phyloP scores from a whole-genome alignment of 805 yeast species.

The Spathaspora sp. region DNA sequence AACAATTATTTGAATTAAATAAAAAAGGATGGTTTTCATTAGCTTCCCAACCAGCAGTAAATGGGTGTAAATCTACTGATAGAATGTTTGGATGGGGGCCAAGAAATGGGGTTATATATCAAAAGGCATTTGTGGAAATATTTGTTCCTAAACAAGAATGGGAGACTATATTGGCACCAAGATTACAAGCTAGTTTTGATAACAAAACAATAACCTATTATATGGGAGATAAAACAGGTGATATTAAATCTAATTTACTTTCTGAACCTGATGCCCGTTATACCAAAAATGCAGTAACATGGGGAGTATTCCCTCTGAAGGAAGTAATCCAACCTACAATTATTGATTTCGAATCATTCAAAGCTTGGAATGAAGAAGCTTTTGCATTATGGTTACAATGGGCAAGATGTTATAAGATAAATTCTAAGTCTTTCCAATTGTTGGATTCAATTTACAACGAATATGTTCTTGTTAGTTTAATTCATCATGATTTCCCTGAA shows the following conservation, averaged over 20 bases:
- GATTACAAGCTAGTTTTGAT: conserved; percentile 34
- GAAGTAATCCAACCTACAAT: conserved; percentile 91
- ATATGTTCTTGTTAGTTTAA: conserved; percentile 76
- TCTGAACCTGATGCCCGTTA: conserved; percentile 25
- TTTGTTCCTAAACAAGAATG: conserved; percentile 74
- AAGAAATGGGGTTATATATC: conserved; percentile 79
- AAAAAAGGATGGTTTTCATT: conserved; percentile 75
- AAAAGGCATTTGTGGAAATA: conserved; percentile 84
- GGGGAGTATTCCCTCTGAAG: conserved; percentile 95
- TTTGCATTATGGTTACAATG: conserved; percentile 89
- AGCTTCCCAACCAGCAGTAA: conserved; percentile 94
- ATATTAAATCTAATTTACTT: conserved; percentile 58
- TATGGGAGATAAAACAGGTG: conserved; percentile 59
- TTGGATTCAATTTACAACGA: conserved; percentile 58
- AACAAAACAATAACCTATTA: conserved; percentile 66
- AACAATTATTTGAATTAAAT: conserved; percentile 78
- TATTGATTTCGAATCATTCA: conserved; percentile 86
- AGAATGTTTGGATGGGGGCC: conserved; percentile 98
- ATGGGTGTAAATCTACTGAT: conserved; percentile 75
- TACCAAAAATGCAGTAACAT: conserved; percentile 81
- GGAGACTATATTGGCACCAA: conserved; percentile 52
- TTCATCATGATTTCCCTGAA: conserved; percentile 78
- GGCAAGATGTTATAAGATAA: conserved; percentile 72
- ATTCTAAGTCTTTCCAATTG: conserved; percentile 53
- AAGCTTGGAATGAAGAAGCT: conserved; percentile 96